A percentile compares a stretch with the other conserved stretches of the same genome.
phyloP scores from a whole-genome alignment of 1,284 basidiomycete genomes.

The Stygiomarasmius scandens region DNA sequence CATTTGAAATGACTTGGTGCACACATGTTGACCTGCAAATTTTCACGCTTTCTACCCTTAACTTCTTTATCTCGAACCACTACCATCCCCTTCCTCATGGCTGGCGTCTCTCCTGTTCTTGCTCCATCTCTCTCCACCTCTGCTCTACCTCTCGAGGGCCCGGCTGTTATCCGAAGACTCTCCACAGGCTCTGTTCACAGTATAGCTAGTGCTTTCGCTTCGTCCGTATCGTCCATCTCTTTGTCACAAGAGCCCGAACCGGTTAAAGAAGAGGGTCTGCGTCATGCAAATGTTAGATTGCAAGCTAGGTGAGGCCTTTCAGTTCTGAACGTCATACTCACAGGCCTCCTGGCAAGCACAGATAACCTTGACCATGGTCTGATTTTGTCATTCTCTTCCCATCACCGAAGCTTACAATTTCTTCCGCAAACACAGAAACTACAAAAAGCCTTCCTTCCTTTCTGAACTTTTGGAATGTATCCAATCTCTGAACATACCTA shows the following conservation, averaged over 20 bases:
- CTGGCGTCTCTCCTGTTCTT: slow-evolving; percentile 20
- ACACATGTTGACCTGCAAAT: neutral
- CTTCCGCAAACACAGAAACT: slow-evolving; percentile 50
- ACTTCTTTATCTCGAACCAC: slow-evolving; percentile 15
- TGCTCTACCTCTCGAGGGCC: slow-evolving; percentile 8
- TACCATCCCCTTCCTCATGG: slow-evolving; percentile 21
- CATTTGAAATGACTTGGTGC: no score
- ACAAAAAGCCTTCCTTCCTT: slow-evolving; percentile 65
- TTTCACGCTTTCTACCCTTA: neutral
- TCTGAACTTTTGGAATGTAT: slow-evolving; percentile 59
- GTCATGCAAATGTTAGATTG: slow-evolving; percentile 61
- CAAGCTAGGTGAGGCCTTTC: slow-evolving; percentile 69
- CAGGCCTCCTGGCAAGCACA: slow-evolving; percentile 15
- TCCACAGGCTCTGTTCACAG: slow-evolving; percentile 36
- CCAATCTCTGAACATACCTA: slow-evolving; percentile 53
- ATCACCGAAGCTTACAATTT: slow-evolving; percentile 24
- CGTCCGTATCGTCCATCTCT: slow-evolving; percentile 44
- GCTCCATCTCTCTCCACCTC: slow-evolving; percentile 15
- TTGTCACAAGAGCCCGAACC: slow-evolving; percentile 45
- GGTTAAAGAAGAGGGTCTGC: slow-evolving; percentile 62
- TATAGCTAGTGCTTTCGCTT: slow-evolving; percentile 33
- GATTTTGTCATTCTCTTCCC: slow-evolving; percentile 28
- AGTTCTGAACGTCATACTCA: slow-evolving; percentile 3
- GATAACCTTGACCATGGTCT: slow-evolving; percentile 36
- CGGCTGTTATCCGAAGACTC: slow-evolving; percentile 24